Conservation (phyloP, 257 asterid genomes). For the Cinchona pubescens region DNA sequence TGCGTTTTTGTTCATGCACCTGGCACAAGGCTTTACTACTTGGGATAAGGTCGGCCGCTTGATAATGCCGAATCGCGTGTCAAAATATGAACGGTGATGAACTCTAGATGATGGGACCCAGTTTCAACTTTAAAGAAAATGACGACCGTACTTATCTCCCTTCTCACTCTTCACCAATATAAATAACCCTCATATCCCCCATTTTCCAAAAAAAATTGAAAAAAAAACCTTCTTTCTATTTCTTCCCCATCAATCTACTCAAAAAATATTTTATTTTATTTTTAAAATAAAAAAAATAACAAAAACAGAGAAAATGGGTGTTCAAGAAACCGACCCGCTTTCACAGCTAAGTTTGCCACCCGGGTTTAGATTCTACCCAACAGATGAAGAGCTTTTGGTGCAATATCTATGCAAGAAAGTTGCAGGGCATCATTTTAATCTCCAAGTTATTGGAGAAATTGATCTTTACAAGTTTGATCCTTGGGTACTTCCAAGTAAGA, state of each 20-base stretch:
- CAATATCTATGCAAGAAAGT: slow-evolving; percentile 66
- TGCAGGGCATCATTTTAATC: slow-evolving; percentile 61
- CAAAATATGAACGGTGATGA: slow-evolving; percentile 37
- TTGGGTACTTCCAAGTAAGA: slow-evolving; percentile 79
- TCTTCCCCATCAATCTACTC: background rate
- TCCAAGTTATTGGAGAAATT: slow-evolving; percentile 64
- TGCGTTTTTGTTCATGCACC: slow-evolving; percentile 37
- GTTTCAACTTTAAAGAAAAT: slow-evolving; percentile 28
- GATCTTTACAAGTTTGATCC: slow-evolving; percentile 80
- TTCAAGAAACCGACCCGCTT: slow-evolving; percentile 63
- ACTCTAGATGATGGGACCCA: slow-evolving; percentile 26
- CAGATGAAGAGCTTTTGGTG: slow-evolving; percentile 86
- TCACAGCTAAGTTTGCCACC: slow-evolving; percentile 78
- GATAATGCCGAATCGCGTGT: slow-evolving; percentile 51
- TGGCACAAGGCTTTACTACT: slow-evolving; percentile 20
- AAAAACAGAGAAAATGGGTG: slow-evolving; percentile 49
- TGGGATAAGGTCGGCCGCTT: slow-evolving; percentile 58
- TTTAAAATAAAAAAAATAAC: background rate
- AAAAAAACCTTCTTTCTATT: background rate
- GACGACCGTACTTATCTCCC: slow-evolving; percentile 54
- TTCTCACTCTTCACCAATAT: slow-evolving; percentile 26
- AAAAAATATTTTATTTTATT: background rate
- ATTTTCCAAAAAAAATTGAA: slow-evolving; percentile 23
- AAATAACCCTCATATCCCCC: slow-evolving; percentile 28
- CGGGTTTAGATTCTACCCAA: slow-evolving; percentile 87